phyloP scores from a whole-genome alignment of 352 stramenopile genomes.

The Phytophthora sojae region DNA sequence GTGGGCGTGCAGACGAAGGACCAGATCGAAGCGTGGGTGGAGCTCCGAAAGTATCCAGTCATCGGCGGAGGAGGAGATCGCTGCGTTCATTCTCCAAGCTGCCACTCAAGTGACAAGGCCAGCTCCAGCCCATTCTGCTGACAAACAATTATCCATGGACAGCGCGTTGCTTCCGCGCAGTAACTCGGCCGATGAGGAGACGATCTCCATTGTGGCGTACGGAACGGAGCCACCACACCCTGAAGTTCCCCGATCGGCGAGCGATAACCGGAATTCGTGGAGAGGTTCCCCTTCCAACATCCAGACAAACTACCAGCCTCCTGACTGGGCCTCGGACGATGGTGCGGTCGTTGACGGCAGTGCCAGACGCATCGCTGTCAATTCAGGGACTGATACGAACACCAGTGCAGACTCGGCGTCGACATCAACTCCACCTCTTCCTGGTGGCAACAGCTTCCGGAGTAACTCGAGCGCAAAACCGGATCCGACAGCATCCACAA shows the following conservation, averaged over 20 bases:
- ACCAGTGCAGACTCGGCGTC: conserved; percentile 3
- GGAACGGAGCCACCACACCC: conserved; percentile 13
- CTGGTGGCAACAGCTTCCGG: conserved; percentile 35
- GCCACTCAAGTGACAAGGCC: conserved; percentile 10
- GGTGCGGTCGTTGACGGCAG: conserved; percentile 25
- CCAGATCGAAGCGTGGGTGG: conserved; percentile 18
- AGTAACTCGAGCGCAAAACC: conserved; percentile 16
- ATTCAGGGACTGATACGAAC: conserved; percentile 11
- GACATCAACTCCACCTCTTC: conserved; percentile 11
- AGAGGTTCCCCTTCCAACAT: conserved; percentile 14
- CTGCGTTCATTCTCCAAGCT: conserved; percentile 24
- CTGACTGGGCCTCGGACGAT: conserved; percentile 34
- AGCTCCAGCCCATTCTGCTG: neutral
- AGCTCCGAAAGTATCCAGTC: conserved; percentile 6
- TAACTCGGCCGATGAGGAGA: conserved; percentile 24
- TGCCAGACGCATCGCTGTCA: conserved; percentile 31
- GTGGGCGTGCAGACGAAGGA: conserved; percentile 25
- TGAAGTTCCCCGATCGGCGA: conserved; percentile 1
- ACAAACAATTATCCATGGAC: conserved; percentile 19
- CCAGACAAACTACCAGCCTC: conserved; percentile 23
- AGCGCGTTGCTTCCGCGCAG: conserved; percentile 24
- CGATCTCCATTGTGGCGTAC: conserved; percentile 37
- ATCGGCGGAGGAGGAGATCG: neutral
- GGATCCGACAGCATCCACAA: conserved; percentile 16
- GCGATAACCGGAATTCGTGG: conserved; percentile 24